Evolutionary conservation across 345 rosid genomes (phyloP), one percentile per base, ranked within the genome.

Genomic region (Pseudoturritis turrita): DNA sequence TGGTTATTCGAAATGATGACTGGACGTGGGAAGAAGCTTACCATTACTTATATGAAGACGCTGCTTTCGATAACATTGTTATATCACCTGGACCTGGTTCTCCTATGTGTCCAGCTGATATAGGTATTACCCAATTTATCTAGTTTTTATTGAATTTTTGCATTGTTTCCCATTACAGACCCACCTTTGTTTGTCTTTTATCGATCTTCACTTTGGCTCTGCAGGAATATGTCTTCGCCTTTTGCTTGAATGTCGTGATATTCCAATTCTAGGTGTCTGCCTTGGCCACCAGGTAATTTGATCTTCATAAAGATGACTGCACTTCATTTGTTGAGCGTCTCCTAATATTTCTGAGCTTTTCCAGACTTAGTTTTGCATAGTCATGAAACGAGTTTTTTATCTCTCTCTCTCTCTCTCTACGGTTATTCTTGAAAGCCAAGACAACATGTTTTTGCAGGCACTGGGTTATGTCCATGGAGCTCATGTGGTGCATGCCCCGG

Each of bases 81-180:
- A 88, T 91, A 68, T 94, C 98, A 40, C 99, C 99, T 69, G 97
- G 97, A 71, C 99, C 99, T 79, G 99, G 99, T 70, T 86, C 96
- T 45, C 97, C 99, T 1, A 61, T 87, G 51, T 84, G 96, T 58
- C 81, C 96, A 4, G 75, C 82, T 46, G 97, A 91, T 86, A 83
- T 94, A 71, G 98, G 97, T 94, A 78, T 62, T 65, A 62, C 7
- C 31, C 41, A 11, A 1, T 52, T 31, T 56, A n/a, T n/a, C n/a
- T n/a, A 10, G 41, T 31, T 15, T 50, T 54, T 46, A 19, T 63
- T n/a, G 35, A 41, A 1, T 4, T 41, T 76, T 25, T 53, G 17
- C 18, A 33, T 54, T 11, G 21, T 56, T 21, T 65, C 55, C 29
- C 46, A 28, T 36, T 59, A 52, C 68, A 52, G 2, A 14, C 18